Conservation (phyloP, 208 protist species). For the Novymonas esmeraldas region DNA sequence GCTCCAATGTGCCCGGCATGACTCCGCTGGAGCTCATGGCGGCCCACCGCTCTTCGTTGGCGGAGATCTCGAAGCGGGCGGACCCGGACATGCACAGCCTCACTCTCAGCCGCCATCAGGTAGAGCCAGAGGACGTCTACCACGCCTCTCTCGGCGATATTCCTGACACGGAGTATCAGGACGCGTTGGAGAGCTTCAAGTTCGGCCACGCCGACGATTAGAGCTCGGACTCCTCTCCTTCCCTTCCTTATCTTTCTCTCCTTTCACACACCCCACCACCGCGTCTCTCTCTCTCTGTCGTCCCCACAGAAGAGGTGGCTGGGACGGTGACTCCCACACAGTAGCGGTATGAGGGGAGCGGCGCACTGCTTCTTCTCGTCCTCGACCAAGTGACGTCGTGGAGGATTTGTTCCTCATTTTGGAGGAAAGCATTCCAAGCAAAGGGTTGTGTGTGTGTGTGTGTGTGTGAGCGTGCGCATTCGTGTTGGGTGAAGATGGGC, state of each 20-base stretch:
- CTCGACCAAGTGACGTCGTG: too few relatives aligned
- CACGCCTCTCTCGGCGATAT: constrained; percentile 30
- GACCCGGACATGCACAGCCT: constrained; percentile 65
- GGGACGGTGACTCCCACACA: too few relatives aligned
- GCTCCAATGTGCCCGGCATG: constrained; percentile 67
- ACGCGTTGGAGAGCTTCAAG: constrained; percentile 49
- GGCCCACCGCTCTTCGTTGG: constrained; percentile 60
- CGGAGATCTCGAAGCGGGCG: constrained; percentile 33
- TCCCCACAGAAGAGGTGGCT: too few relatives aligned
- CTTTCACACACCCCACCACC: too few relatives aligned
- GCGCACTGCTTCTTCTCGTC: too few relatives aligned
- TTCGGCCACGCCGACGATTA: constrained; percentile 34
- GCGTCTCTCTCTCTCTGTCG: too few relatives aligned
- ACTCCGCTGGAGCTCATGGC: constrained; percentile 62
- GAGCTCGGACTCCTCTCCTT: not conserved
- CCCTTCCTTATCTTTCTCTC: not conserved
- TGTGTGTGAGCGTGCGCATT: too few relatives aligned
- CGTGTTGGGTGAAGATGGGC: too few relatives aligned
- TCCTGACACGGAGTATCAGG: constrained; percentile 42
- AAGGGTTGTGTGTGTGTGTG: too few relatives aligned
- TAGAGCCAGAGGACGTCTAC: constrained; percentile 40
- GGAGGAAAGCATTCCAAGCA: too few relatives aligned
- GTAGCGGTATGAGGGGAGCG: too few relatives aligned
- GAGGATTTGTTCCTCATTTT: too few relatives aligned
- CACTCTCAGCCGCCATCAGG: constrained; percentile 76